Conservation (phyloP, 129 eudicot species). For the Pseudognaphalium luteoalbum region DNA sequence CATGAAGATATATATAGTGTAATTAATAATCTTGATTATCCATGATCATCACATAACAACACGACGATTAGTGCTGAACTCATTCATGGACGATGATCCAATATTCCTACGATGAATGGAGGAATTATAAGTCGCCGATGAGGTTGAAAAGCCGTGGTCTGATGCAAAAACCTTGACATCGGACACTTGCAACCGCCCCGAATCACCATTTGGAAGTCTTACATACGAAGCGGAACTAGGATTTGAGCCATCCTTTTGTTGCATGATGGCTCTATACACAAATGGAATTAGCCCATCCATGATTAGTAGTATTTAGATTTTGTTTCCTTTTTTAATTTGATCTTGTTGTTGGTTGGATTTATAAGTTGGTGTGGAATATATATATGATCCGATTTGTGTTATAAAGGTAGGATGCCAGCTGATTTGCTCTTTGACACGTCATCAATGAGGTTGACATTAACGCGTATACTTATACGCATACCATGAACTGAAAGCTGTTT, state of each 20-base stretch:
- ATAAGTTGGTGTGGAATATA: background rate
- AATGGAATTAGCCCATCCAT: slow-evolving; percentile 29
- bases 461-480: slow-evolving; percentile 1
- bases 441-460: slow-evolving; percentile 18
- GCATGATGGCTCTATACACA: slow-evolving; percentile 28
- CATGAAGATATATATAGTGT: too few relatives aligned
- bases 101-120: slow-evolving; percentile 20
- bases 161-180: background rate
- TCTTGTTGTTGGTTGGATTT: background rate
- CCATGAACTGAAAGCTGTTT: slow-evolving; percentile 11
- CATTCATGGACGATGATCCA: background rate
- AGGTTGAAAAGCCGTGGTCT: slow-evolving; percentile 9
- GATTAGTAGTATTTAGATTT: background rate
- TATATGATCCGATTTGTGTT: background rate
- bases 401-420: slow-evolving; percentile 10
- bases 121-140: slow-evolving; percentile 16
- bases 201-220: slow-evolving; percentile 4
- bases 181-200: background rate
- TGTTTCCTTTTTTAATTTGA: background rate
- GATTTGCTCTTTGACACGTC: slow-evolving; percentile 4
- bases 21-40: too few relatives aligned
- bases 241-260: slow-evolving; percentile 10
- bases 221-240: slow-evolving; percentile 8
- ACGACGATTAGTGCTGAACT: background rate
- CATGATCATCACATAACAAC: background rate